These are phyloP conservation scores for Leccinum sublutescens DNA, from an alignment of 768 basidiomycete species.

Conservation along the genomic window DNA sequence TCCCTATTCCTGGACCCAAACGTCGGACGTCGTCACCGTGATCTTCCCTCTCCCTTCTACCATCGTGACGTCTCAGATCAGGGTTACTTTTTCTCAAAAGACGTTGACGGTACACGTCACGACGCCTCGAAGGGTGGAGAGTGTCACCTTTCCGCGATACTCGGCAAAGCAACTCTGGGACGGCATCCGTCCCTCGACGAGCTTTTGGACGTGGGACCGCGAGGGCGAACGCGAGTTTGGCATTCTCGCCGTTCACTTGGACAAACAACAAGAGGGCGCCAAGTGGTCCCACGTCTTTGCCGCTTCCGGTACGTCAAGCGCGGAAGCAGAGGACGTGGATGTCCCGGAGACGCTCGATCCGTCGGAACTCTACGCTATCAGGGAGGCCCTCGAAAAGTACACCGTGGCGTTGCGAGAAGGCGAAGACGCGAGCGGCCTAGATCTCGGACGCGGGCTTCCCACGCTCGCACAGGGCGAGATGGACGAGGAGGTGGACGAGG, in stretches of 20 bases:
- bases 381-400: conserved; percentile 85
- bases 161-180: conserved; percentile 75
- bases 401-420: conserved; percentile 61
- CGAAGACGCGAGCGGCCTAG: conserved; percentile 59
- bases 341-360: conserved; percentile 90
- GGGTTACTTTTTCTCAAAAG: conserved; percentile 60
- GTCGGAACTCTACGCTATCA: conserved; percentile 73
- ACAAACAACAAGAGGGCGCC: conserved; percentile 80
- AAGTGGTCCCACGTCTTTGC: conserved; percentile 89
- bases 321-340: conserved; percentile 49
- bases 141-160: conserved; percentile 53
- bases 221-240: conserved; percentile 68
- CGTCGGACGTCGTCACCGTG: conserved; percentile 76
- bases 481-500: conserved; percentile 84
- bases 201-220: conserved; percentile 92
- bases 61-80: conserved; percentile 62
- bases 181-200: conserved; percentile 68
- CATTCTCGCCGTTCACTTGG: conserved; percentile 77
- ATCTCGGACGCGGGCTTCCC: conserved; percentile 67
- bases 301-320: conserved; percentile 36
- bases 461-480: conserved; percentile 85
- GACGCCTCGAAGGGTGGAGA: conserved; percentile 27
- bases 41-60: conserved; percentile 79
- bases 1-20: conserved; percentile 94
- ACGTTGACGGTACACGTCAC: conserved; percentile 66